A percentile compares a stretch with the other conserved stretches of the same genome.
These are phyloP conservation scores for Penicilliopsis zonata DNA, from an alignment of 495 filamentous ascomycete species.

Conservation along the genomic window DNA sequence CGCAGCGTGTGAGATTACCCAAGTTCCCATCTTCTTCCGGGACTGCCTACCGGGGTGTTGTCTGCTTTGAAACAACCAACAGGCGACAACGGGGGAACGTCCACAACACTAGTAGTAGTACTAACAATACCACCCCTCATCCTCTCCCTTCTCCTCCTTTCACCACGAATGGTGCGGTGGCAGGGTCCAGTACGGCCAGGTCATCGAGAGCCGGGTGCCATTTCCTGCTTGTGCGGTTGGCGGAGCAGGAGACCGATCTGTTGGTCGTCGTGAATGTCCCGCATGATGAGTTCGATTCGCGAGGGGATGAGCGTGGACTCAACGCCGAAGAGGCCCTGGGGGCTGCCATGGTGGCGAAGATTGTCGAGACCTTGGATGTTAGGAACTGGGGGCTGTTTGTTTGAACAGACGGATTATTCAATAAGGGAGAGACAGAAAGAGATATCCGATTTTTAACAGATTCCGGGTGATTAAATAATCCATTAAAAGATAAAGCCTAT, in stretches of 20 bases:
- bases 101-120: background rate
- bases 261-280: conserved; percentile 85
- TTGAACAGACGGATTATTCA: conserved; percentile 10
- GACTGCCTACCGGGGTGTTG: conserved; percentile 19
- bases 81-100: conserved; percentile 3
- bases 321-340: conserved; percentile 51
- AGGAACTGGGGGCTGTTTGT: conserved; percentile 76
- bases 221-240: conserved; percentile 54
- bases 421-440: too few relatives aligned
- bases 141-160: too few relatives aligned
- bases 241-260: conserved; percentile 69
- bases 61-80: conserved; percentile 17
- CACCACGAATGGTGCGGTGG: conserved; percentile 31
- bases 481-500: too few relatives aligned
- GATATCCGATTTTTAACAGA: background rate
- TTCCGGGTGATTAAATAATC: background rate
- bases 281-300: conserved; percentile 52
- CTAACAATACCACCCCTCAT: too few relatives aligned
- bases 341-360: conserved; percentile 44
- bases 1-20: conserved; percentile 15
- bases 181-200: conserved; percentile 7
- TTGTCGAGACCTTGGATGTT: conserved; percentile 62
- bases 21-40: conserved; percentile 14
- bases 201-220: conserved; percentile 17
- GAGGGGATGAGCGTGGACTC: conserved; percentile 20